Evolutionary conservation across 495 filamentous ascomycete genomes (phyloP).

Genomic region (Parmelia sp.): DNA sequence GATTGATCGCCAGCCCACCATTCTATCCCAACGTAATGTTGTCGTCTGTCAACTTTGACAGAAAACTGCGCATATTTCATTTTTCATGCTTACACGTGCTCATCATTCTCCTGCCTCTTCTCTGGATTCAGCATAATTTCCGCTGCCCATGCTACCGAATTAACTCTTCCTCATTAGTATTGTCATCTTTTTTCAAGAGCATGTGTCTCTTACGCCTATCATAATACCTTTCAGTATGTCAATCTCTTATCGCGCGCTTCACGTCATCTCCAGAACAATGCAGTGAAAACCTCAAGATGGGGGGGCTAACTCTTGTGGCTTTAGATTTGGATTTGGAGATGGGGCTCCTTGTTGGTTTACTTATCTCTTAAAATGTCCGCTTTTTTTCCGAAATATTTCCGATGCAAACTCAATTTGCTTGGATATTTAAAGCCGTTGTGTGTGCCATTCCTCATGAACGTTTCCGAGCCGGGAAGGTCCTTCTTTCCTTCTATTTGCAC

Average conservation of each 20-base stretch:
- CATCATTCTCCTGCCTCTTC: constrained; percentile 9
- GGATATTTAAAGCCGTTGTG: background rate
- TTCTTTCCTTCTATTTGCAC: too few relatives aligned
- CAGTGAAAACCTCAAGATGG: constrained; percentile 3
- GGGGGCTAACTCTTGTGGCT: background rate
- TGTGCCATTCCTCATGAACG: background rate
- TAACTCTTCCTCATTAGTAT: constrained; percentile 13
- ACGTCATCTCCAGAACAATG: constrained; percentile 10
- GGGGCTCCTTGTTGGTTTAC: background rate
- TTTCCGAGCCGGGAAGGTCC: background rate
- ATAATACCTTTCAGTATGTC: constrained; percentile 3
- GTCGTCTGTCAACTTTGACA: background rate
- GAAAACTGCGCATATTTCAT: background rate
- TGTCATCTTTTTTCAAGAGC: background rate
- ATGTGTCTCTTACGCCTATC: constrained; percentile 9
- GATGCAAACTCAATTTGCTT: background rate
- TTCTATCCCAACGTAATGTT: background rate
- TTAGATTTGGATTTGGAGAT: background rate
- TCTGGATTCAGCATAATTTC: constrained; percentile 12
- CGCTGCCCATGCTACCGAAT: constrained; percentile 15
- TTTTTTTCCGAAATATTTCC: background rate
- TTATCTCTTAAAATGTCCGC: background rate
- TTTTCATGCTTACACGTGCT: constrained; percentile 2
- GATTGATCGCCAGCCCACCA: background rate
- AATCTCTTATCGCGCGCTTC: constrained; percentile 4